phyloP scores from a whole-genome alignment of 1,284 basidiomycete genomes.

The Ceraceosorus guamensis region DNA sequence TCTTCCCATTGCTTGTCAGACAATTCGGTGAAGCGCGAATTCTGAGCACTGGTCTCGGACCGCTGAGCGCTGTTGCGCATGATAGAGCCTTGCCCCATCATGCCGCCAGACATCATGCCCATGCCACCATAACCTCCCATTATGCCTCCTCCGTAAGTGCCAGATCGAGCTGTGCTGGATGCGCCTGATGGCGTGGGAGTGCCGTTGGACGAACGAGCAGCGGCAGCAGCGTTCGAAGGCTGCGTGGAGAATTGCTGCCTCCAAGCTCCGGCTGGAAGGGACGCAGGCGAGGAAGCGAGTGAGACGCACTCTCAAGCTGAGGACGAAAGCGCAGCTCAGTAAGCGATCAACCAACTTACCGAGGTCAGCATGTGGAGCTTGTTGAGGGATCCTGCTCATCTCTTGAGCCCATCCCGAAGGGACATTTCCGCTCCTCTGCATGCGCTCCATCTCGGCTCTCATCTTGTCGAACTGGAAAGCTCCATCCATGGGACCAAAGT shows the following conservation, averaged over 20 bases:
- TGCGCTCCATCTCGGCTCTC: slow-evolving; percentile 27
- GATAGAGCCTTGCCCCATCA: slow-evolving; percentile 21
- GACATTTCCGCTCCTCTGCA: slow-evolving; percentile 24
- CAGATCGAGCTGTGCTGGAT: neutral
- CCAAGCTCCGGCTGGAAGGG: slow-evolving; percentile 23
- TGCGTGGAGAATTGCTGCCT: slow-evolving; percentile 22
- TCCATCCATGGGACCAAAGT: slow-evolving; percentile 8
- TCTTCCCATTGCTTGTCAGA: slow-evolving; percentile 43
- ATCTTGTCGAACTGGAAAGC: slow-evolving; percentile 31
- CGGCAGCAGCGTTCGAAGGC: slow-evolving; percentile 4
- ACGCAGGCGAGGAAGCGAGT: neutral
- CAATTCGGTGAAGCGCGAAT: slow-evolving; percentile 33
- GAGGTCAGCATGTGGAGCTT: slow-evolving; percentile 8
- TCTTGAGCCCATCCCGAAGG: slow-evolving; percentile 35
- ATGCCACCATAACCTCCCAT: slow-evolving; percentile 28
- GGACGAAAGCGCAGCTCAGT: neutral
- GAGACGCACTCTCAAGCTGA: neutral
- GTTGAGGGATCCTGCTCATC: slow-evolving; percentile 19
- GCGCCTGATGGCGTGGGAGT: slow-evolving; percentile 1
- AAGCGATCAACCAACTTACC: slow-evolving; percentile 6
- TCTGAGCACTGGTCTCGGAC: slow-evolving; percentile 13
- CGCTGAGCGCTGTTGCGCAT: slow-evolving; percentile 6
- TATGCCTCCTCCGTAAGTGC: slow-evolving; percentile 7
- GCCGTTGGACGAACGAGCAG: neutral
- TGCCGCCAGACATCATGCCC: slow-evolving; percentile 20